A percentile compares a stretch with the other conserved stretches of the same genome.
Conservation (phyloP, 1,139 yeast genomes). For the Candida sanyaensis region DNA sequence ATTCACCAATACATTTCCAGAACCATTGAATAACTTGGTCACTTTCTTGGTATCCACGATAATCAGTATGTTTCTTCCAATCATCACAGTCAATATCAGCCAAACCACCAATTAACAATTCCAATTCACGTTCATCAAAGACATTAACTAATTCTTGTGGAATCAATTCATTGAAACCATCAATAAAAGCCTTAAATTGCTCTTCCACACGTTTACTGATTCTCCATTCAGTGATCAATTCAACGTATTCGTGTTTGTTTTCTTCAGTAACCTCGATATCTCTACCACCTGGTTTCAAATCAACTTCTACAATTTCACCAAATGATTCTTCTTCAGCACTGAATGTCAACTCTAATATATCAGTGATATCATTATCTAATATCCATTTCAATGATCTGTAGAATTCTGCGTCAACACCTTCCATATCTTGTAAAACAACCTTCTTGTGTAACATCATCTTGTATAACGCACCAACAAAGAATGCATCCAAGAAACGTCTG, state of each 20-base stretch:
- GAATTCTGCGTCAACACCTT: slow-evolving; percentile 97
- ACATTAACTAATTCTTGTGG: slow-evolving; percentile 97
- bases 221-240: slow-evolving; percentile 94
- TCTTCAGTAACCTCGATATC: slow-evolving; percentile 74
- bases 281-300: slow-evolving; percentile 85
- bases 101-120: slow-evolving; percentile 94
- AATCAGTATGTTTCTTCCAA: slow-evolving; percentile 98
- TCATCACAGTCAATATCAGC: slow-evolving; percentile 97
- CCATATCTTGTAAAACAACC: slow-evolving; percentile 96
- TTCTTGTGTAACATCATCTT: slow-evolving; percentile 96
- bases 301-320: slow-evolving; percentile 90
- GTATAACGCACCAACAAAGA: slow-evolving; percentile 96
- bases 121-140: slow-evolving; percentile 96
- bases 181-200: slow-evolving; percentile 94
- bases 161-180: slow-evolving; percentile 95
- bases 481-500: slow-evolving; percentile 94
- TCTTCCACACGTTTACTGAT: slow-evolving; percentile 90
- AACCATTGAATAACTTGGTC: slow-evolving; percentile 98
- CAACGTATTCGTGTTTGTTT: slow-evolving; percentile 93
- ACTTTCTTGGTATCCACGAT: slow-evolving; percentile 94
- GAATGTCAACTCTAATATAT: slow-evolving; percentile 80
- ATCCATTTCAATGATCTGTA: slow-evolving; percentile 95
- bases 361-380: slow-evolving; percentile 87
- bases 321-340: slow-evolving; percentile 95
- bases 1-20: slow-evolving; percentile 90